phyloP scores from a whole-genome alignment of 2,329 filamentous ascomycete genomes.

The Trichoderma simmonsii region DNA sequence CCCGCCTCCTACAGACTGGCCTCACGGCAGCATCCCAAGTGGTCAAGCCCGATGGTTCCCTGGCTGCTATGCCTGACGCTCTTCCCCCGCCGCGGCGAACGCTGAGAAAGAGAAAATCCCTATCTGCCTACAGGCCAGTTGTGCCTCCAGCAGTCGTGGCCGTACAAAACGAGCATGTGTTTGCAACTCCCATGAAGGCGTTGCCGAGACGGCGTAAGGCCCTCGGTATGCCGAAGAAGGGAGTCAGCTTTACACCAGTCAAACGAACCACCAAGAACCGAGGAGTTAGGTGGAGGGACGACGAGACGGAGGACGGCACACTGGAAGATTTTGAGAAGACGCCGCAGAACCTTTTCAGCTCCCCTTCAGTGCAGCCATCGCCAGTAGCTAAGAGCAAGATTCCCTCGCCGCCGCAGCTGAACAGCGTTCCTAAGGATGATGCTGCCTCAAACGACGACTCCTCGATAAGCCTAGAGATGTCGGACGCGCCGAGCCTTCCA shows the following conservation, averaged over 20 bases:
- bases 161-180: slow-evolving; percentile 30
- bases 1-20: slow-evolving; percentile 73
- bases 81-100: slow-evolving; percentile 73
- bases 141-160: slow-evolving; percentile 42
- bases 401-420: slow-evolving; percentile 26
- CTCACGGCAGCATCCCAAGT: slow-evolving; percentile 74
- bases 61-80: slow-evolving; percentile 57
- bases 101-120: slow-evolving; percentile 66
- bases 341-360: slow-evolving; percentile 62
- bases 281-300: slow-evolving; percentile 88
- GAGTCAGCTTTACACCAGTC: slow-evolving; percentile 75
- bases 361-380: slow-evolving; percentile 48
- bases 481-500: slow-evolving; percentile 35
- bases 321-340: slow-evolving; percentile 91
- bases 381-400: slow-evolving; percentile 31
- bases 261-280: slow-evolving; percentile 70
- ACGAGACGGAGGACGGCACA: slow-evolving; percentile 75
- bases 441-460: slow-evolving; percentile 40
- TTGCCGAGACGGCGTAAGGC: slow-evolving; percentile 79
- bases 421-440: slow-evolving; percentile 17
- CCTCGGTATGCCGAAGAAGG: slow-evolving; percentile 59
- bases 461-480: slow-evolving; percentile 57
- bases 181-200: slow-evolving; percentile 59
- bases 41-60: slow-evolving; percentile 79
- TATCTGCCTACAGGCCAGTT: slow-evolving; percentile 43